phyloP scores from a whole-genome alignment of 2,329 filamentous ascomycete genomes.

The Fusarium sororula region DNA sequence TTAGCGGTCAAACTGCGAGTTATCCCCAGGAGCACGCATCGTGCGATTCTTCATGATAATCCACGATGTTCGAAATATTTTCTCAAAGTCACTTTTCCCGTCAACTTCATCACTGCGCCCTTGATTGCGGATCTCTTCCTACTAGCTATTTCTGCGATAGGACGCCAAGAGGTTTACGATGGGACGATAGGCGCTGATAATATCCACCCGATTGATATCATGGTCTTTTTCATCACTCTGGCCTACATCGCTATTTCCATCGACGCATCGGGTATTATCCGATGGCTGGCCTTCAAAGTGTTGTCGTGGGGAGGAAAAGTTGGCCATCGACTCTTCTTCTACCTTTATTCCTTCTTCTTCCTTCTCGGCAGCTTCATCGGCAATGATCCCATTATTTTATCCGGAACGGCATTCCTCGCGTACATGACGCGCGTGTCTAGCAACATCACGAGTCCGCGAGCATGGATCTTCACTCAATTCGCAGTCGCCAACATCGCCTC shows the following conservation, averaged over 20 bases:
- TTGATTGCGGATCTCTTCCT: conserved; percentile 76
- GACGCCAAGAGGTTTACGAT: conserved; percentile 71
- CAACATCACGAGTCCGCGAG: conserved; percentile 75
- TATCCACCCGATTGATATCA: conserved; percentile 76
- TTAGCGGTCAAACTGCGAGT: conserved; percentile 55
- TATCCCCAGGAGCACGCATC: conserved; percentile 54
- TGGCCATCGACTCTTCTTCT: conserved; percentile 76
- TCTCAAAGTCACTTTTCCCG: conserved; percentile 65
- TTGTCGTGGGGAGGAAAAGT: conserved; percentile 72
- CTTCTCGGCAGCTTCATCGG: conserved; percentile 73
- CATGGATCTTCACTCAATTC: conserved; percentile 79
- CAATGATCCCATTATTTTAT: conserved; percentile 79
- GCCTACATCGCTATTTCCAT: conserved; percentile 83
- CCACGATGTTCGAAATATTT: conserved; percentile 49
- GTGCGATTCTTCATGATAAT: conserved; percentile 33
- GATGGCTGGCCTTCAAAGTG: conserved; percentile 76
- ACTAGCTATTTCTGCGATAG: conserved; percentile 74
- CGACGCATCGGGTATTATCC: conserved; percentile 77
- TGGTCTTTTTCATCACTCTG: conserved; percentile 77
- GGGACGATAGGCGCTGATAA: conserved; percentile 72
- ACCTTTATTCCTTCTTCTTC: conserved; percentile 79
- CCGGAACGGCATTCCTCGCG: conserved; percentile 77
- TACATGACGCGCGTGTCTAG: conserved; percentile 81
- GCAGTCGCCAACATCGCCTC: conserved; percentile 78
- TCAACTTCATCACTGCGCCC: conserved; percentile 77